Conservation (phyloP, 805 yeast genomes). For the Teunomyces tritomae region DNA sequence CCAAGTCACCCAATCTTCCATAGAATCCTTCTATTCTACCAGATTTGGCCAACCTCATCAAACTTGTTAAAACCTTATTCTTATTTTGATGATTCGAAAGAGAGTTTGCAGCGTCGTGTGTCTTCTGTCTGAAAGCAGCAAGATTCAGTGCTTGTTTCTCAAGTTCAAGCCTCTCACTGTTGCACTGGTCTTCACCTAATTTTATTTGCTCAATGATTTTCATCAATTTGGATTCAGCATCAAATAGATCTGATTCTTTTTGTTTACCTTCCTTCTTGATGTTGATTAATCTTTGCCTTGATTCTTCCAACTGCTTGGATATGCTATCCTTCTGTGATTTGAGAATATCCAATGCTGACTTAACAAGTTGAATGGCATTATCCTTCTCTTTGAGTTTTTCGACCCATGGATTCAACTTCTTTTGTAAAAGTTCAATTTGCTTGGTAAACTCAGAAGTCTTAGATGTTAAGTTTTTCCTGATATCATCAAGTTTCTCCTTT, state of each 20-base stretch:
- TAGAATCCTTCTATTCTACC: conserved; percentile 84
- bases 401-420: conserved; percentile 79
- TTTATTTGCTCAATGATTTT: conserved; percentile 53
- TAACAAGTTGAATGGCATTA: conserved; percentile 61
- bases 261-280: conserved; percentile 48
- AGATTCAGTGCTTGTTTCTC: conserved; percentile 55
- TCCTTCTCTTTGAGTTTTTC: conserved; percentile 61
- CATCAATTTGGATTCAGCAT: conserved; percentile 47
- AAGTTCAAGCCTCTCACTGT: conserved; percentile 46
- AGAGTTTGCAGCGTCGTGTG: conserved; percentile 64
- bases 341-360: conserved; percentile 62
- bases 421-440: conserved; percentile 62
- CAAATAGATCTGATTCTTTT: conserved; percentile 45
- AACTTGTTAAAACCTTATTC: conserved; percentile 67
- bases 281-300: conserved; percentile 43
- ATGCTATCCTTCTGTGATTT: conserved; percentile 44
- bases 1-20: conserved; percentile 90
- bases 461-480: conserved; percentile 64
- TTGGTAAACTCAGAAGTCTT: conserved; percentile 69
- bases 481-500: conserved; percentile 54
- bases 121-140: conserved; percentile 54
- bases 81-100: conserved; percentile 61
- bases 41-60: conserved; percentile 65
- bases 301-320: conserved; percentile 42
- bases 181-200: conserved; percentile 57